These are phyloP conservation scores for Syzygium malaccense DNA, from an alignment of 441 rosid genomes.

Conservation along the genomic window DNA sequence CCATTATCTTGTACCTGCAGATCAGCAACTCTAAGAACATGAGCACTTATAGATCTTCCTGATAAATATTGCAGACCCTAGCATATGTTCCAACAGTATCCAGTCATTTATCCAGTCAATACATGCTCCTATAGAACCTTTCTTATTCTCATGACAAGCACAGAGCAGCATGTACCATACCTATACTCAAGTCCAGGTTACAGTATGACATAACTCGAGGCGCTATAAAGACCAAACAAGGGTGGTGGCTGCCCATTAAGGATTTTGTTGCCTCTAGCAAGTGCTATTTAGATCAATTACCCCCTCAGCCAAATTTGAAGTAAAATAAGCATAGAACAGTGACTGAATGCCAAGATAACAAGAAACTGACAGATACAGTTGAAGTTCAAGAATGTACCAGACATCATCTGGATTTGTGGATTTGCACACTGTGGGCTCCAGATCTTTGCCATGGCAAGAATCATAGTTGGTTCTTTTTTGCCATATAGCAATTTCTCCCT, in stretches of 20 bases:
- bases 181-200: not conserved
- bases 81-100: not conserved
- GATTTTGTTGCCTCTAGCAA: not conserved
- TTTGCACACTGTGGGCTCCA: constrained; percentile 18
- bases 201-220: not conserved
- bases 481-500: constrained; percentile 42
- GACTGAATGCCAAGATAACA: not conserved
- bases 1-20: constrained; percentile 37
- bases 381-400: constrained; percentile 20
- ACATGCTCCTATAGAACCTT: not conserved
- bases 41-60: not conserved
- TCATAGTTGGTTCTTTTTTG: constrained; percentile 28
- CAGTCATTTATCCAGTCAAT: not conserved
- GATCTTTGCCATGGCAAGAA: constrained; percentile 19
- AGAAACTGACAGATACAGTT: not conserved
- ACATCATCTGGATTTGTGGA: constrained; percentile 24
- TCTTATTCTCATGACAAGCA: not conserved
- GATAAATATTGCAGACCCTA: not conserved
- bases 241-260: not conserved
- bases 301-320: not conserved
- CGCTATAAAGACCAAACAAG: not conserved
- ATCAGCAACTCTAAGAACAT: not conserved
- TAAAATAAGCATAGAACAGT: not conserved
- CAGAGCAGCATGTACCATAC: not conserved
- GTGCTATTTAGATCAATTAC: not conserved